Base-by-base conservation (phyloP, 306 rosid genomes). In the Quercus agrifolia region DNA sequence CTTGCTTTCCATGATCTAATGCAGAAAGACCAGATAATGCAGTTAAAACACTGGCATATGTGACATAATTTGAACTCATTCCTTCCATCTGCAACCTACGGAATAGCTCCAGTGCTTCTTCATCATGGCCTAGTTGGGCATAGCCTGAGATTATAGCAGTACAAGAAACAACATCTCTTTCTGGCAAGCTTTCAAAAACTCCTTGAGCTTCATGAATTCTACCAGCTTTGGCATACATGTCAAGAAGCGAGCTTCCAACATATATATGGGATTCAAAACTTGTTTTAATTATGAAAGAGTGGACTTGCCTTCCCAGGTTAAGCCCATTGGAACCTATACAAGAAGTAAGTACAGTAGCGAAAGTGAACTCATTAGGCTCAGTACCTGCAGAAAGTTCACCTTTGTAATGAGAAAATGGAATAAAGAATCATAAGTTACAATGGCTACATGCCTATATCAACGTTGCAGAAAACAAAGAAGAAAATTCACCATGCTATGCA, bases 171-270 rank as follows among this genome's bases (percentile, higher is more conserved):
- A 94, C 95, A 80, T 91, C 97, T 80, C 91, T 86, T 79, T 87
- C 92, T n/a, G 97, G 94, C 83, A 94, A 67, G 90, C 92, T 77
- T 56, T 89, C 83, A 51, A 92, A 94, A 79, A 91, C 78, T 28
- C 77, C 73, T 76, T 59, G 83, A 61, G 97, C 97, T 79, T 92
- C 97, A 79, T 83, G 84, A 78, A 92, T 90, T 78, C 83, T 87
- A 71, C 95, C 92, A 72, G 86, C 84, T 85, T 92, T 94, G 62
- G 97, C 91, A 78, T 94, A 94, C 99, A 94, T 92, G 84, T 94
- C 97, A 51, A 90, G 97, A 55, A 91, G 97, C 51, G 99, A 94
- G 83, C 97, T 92, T 52, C 95, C 99, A 33, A 94, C 97, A 83
- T 78, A 90, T 56, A 91, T 87, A 74, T 94, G 95, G 28, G 86